These are phyloP conservation scores for Theobroma grandiflorum DNA, from an alignment of 441 rosid species.

Conservation along the genomic window DNA sequence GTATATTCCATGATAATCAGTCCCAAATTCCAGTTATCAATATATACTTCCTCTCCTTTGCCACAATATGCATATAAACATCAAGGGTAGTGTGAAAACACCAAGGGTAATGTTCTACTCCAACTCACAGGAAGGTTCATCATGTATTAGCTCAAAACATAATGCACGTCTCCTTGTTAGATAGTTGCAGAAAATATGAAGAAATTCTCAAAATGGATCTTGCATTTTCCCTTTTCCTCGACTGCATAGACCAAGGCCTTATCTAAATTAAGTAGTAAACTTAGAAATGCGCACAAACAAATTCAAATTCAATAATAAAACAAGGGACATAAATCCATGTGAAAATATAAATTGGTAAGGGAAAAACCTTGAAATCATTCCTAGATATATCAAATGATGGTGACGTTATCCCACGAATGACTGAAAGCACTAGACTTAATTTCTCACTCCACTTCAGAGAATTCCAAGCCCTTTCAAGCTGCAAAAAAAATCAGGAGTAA, in stretches of 20 bases:
- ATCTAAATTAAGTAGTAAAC: not conserved
- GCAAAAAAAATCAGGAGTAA: slow-evolving; percentile 17
- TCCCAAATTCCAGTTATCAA: not conserved
- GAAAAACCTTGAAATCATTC: slow-evolving; percentile 53
- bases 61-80: not conserved
- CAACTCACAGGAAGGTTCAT: not conserved
- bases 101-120: not conserved
- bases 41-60: not conserved
- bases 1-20: not conserved
- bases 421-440: slow-evolving; percentile 53
- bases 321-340: not conserved
- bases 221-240: not conserved
- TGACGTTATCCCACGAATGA: slow-evolving; percentile 68
- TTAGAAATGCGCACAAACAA: not conserved
- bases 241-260: not conserved
- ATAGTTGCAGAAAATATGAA: not conserved
- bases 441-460: slow-evolving; percentile 69
- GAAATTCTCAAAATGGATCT: not conserved
- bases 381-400: slow-evolving; percentile 43
- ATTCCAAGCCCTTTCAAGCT: slow-evolving; percentile 90
- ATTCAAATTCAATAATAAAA: not conserved
- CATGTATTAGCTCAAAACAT: not conserved
- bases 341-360: slow-evolving; percentile 4
- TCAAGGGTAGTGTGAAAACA: not conserved
- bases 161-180: not conserved